Percentiles rank a stretch among this genome's conserved stretches.
phyloP scores from a whole-genome alignment of 2,329 filamentous ascomycete species.

The Cryphonectria carpinicola region DNA sequence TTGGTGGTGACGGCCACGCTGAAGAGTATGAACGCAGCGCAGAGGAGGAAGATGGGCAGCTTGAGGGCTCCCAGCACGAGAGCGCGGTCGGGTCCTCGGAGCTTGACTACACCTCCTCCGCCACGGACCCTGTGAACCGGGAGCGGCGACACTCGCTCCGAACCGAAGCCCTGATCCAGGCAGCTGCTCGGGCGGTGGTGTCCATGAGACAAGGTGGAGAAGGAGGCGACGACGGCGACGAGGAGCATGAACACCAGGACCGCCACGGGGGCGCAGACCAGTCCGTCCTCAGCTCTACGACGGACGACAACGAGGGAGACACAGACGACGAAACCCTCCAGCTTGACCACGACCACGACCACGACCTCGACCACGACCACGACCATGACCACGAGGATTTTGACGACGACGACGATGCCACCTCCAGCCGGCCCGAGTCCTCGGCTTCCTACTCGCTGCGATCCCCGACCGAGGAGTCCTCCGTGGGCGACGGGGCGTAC shows the following conservation, averaged over 20 bases:
- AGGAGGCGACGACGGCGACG: constrained; percentile 19
- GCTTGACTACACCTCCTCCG: constrained; percentile 25
- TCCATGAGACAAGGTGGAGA: constrained; percentile 39
- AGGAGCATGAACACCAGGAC: constrained; percentile 28
- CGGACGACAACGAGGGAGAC: constrained; percentile 23
- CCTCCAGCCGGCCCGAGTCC: constrained; percentile 31
- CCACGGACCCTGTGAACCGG: constrained; percentile 30
- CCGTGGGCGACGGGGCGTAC: constrained; percentile 43
- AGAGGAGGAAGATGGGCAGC: neutral
- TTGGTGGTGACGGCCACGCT: neutral
- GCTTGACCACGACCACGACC: constrained; percentile 15
- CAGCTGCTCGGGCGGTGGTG: constrained; percentile 55
- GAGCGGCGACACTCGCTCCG: constrained; percentile 47
- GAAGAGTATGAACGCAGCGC: neutral
- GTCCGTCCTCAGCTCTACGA: constrained; percentile 31
- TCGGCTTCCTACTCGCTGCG: constrained; percentile 30
- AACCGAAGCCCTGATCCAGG: constrained; percentile 58
- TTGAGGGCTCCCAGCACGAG: constrained; percentile 11
- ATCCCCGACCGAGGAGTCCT: constrained; percentile 30
- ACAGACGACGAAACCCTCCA: constrained; percentile 25
- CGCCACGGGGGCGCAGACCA: constrained; percentile 21
- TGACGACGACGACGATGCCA: constrained; percentile 28
- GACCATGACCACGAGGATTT: too few species aligned
- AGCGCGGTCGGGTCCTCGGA: constrained; percentile 23
- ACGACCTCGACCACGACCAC: constrained; percentile 18